Base-by-base conservation (phyloP, 306 rosid genomes). In the Sesbania bispinosa region DNA sequence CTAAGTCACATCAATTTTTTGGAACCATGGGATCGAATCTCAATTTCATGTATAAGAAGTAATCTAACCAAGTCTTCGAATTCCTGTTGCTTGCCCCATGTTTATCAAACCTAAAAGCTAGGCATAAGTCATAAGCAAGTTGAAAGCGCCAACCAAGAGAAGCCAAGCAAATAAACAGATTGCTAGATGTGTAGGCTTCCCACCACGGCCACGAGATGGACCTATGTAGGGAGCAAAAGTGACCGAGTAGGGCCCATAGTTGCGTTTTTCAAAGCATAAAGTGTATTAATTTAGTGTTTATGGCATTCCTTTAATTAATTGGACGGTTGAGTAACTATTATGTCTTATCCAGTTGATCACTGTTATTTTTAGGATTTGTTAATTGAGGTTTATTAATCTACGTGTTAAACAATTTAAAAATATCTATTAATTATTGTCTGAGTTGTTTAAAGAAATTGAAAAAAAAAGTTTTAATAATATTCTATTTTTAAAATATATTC, bases 101-200 rank as follows among this genome's bases (percentile, higher is more conserved):
- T 35, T 15, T 64, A 24, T 42, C 41, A 47, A 67, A 48, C 73
- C 73, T 32, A 67, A 67, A 67, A 29, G 50, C n/a, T n/a, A n/a
- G n/a, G n/a, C n/a, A n/a, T n/a, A n/a, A n/a, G n/a, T n/a, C n/a
- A n/a, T n/a, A n/a, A n/a, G 57, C 10, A 46, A 16, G 0, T n/a
- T 35, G 8, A 7, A 1, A 67, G 18, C 72, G 47, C 46, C n/a
- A 15, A 27, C 57, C 26, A 7, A 9, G 45, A 15, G 7, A 57
- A 7, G 65, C 3, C 27, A 16, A 3, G 7, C 57, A 16, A 46
- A 46, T 18, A 11, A 16, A 7, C 19, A 4, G 5, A 29, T 65
- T 16, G 9, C 55, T 8, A 65, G 9, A n/a, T n/a, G 10, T 45
- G 41, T 65, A 45, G 71, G 57, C 46, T 32, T 36, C 15, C 16